phyloP scores from a whole-genome alignment of 1,139 yeast species.

The Blastobotrys apis region DNA sequence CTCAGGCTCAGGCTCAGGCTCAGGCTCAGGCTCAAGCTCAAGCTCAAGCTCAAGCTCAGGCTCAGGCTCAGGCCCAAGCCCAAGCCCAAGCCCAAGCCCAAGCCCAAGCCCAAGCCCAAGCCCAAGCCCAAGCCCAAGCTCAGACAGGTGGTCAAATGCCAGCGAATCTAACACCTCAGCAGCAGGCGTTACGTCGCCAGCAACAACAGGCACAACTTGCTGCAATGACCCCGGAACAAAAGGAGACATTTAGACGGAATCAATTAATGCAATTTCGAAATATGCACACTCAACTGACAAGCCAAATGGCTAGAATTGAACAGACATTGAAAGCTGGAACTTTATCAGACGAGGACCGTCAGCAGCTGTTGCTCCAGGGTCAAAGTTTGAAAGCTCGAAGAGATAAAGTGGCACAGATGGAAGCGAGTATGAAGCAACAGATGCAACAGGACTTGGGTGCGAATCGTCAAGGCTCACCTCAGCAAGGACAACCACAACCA shows the following conservation, averaged over 20 bases:
- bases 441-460: too few species aligned
- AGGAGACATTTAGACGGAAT: constrained; percentile 26
- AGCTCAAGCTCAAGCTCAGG: constrained; percentile 11
- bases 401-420: constrained; percentile 26
- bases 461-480: constrained; percentile 7
- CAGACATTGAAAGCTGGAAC: constrained; percentile 24
- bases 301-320: constrained; percentile 24
- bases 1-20: constrained; percentile 11
- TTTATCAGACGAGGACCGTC: constrained; percentile 19
- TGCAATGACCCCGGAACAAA: constrained; percentile 27
- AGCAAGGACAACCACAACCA: constrained; percentile 1
- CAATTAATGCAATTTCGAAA: constrained; percentile 23
- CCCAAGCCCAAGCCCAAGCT: background rate
- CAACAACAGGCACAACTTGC: constrained; percentile 21
- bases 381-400: constrained; percentile 25
- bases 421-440: constrained; percentile 29
- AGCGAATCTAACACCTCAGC: constrained; percentile 9
- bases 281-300: constrained; percentile 22
- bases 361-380: constrained; percentile 23
- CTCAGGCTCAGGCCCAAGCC: constrained; percentile 10
- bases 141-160: too few species aligned
- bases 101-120: background rate
- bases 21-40: constrained; percentile 13
- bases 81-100: constrained; percentile 9
- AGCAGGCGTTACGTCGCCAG: constrained; percentile 17